Base-by-base conservation (phyloP, 257 asterid genomes). In the Ligustrum vulgare region DNA sequence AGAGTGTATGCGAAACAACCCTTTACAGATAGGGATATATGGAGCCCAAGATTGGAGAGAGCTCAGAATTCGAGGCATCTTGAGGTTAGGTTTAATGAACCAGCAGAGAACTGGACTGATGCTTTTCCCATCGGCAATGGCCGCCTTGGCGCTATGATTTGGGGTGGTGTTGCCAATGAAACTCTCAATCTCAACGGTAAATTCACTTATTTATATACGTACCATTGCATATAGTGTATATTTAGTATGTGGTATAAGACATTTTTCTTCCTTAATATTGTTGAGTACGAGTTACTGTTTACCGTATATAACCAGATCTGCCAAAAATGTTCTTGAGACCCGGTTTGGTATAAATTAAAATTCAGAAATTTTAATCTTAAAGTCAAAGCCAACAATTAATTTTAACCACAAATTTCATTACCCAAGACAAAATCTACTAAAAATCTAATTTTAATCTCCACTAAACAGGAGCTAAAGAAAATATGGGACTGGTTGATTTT, bases 61-160 rank as follows among this genome's bases (percentile, higher is more conserved):
- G 72, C 25, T 33, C 80, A 63, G 36, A 25, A 72, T 22, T 63
- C 72, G 72, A 84, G 77, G 80, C 79, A 80, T 72, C 94, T 90
- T 35, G 90, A 88, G 87, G 75, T 92, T 28, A 79, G 89, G 78
- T 92, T 88, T 43, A 73, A 80, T 72, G 86, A 67, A 20, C 79
- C 93, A 10, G 96, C 94, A 11, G 69, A 80, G 64, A 84, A 87
- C 64, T 92, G 97, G 97, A 92, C 97, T 37, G 94, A 92, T 81
- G 96, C 97, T 88, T 90, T 90, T 33, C 96, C 97, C 31, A 80
- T 90, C 72, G 97, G 97, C 16, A 91, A 90, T 80, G 93, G 97
- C 23, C 90, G 94, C 54, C 94, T 91, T 64, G 97, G 97, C 16
- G 96, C 91, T 54, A 92, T 92, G 96, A 65, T 92, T 49, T 90